These are phyloP conservation scores for Phaeophleospora eucalypticola DNA, from an alignment of 2,329 filamentous ascomycete species.

Conservation along the genomic window DNA sequence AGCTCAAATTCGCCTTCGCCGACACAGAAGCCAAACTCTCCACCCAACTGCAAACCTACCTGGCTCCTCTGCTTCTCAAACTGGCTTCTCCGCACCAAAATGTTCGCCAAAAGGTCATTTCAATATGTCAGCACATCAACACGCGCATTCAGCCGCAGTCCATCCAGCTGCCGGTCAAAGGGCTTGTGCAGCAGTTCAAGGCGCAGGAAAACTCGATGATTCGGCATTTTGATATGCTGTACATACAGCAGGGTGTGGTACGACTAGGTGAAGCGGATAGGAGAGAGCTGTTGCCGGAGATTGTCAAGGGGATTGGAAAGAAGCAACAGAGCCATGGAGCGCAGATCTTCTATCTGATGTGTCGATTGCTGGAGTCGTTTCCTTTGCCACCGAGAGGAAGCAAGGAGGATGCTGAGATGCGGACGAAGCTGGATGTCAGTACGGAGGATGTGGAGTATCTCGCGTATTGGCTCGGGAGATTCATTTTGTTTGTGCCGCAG, in stretches of 20 bases:
- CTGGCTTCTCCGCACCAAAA: constrained; percentile 73
- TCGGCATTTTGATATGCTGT: constrained; percentile 81
- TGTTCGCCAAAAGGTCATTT: constrained; percentile 75
- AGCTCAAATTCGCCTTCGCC: constrained; percentile 76
- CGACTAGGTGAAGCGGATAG: constrained; percentile 60
- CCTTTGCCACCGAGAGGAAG: constrained; percentile 71
- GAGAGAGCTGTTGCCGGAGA: constrained; percentile 65
- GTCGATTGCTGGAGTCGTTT: constrained; percentile 69
- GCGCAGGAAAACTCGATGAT: constrained; percentile 67
- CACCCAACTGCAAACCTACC: constrained; percentile 69
- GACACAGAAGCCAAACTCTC: constrained; percentile 82
- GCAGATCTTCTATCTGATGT: constrained; percentile 74
- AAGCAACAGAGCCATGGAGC: constrained; percentile 56
- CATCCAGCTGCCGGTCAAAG: constrained; percentile 77
- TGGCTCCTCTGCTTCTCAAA: constrained; percentile 80
- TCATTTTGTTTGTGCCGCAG: constrained; percentile 61
- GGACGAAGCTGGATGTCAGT: constrained; percentile 62
- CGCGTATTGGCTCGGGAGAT: constrained; percentile 69
- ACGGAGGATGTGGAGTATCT: constrained; percentile 71
- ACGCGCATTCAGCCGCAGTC: constrained; percentile 57
- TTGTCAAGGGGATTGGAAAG: constrained; percentile 63
- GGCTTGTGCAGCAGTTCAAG: constrained; percentile 85
- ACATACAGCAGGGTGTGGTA: constrained; percentile 78
- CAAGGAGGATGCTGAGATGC: constrained; percentile 69
- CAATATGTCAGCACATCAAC: constrained; percentile 68